These are phyloP conservation scores for Grigorovia yakushimaensis DNA, from an alignment of 805 yeast genomes.

Conservation along the genomic window DNA sequence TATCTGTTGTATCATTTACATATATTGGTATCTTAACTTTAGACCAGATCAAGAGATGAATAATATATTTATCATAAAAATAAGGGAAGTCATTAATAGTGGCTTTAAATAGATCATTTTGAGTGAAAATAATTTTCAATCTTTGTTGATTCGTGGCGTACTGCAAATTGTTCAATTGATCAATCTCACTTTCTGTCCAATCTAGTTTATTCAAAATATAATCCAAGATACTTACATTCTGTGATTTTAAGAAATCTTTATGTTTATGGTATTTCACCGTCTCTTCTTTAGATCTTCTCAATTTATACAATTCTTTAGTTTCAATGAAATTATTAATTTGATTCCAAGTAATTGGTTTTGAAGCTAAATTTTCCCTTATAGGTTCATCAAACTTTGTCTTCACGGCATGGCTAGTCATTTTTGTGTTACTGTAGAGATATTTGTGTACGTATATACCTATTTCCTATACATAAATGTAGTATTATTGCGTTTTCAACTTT, in stretches of 20 bases:
- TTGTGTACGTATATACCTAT: too few relatives aligned
- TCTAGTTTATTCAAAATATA: conserved; percentile 40
- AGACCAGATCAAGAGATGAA: conserved; percentile 61
- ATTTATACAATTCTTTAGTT: conserved; percentile 35
- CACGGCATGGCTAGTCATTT: background rate
- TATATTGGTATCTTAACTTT: conserved; percentile 47
- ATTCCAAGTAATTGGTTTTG: conserved; percentile 34
- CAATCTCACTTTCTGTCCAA: conserved; percentile 37
- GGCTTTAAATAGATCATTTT: conserved; percentile 31
- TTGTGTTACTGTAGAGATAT: too few relatives aligned
- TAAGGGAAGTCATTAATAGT: conserved; percentile 59
- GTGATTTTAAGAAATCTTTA: conserved; percentile 31
- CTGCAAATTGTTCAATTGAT: conserved; percentile 8
- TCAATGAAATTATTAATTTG: conserved; percentile 32
- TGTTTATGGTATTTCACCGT: conserved; percentile 38
- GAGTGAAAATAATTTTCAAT: conserved; percentile 17
- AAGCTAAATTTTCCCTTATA: conserved; percentile 1
- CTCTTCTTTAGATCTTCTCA: conserved; percentile 40
- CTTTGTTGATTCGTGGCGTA: conserved; percentile 17
- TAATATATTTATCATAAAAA: conserved; percentile 40
- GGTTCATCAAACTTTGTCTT: conserved; percentile 2
- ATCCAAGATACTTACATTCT: conserved; percentile 36
- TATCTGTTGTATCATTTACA: conserved; percentile 26
- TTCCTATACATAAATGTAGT: too few relatives aligned
- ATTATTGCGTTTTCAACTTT: too few relatives aligned